Base-by-base conservation (phyloP, 1,284 basidiomycete species). In the Puccinia hordei region DNA sequence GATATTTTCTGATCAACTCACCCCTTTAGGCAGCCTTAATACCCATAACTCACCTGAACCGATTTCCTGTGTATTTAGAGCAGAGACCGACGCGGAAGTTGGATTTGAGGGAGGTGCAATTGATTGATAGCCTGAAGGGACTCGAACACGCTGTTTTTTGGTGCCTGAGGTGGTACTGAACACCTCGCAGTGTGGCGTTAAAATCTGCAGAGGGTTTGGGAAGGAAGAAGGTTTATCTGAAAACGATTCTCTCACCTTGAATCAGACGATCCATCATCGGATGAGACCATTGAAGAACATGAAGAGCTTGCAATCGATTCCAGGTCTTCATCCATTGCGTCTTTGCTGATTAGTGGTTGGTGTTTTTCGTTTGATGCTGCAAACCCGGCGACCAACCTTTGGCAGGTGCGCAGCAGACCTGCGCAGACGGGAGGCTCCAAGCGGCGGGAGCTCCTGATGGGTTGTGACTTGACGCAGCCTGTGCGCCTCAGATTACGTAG, bases 21-120 rank as follows among this genome's bases (percentile, higher is more conserved):
- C 69, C 27, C n/a, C 46, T 44, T 22, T 72, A n/a, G 69, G 69
- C 19, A 72, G 27, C 46, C 69, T 51, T 44, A 72, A 33, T 33
- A 55, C 30, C 69, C 69, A 72, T 35, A 72, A 72, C 27, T 72
- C 69, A 17, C 24, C 46, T 10, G 51, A 44, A 30, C 30, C 27
- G 30, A 51, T 72, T 10, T 72, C 69, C 46, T 72, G 44, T 0
- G 30, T 22, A 13, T 46, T 72, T 15, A 72, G 69, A 35, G 46
- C 49, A 2, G 69, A 72, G 30, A 72, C 46, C 30, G 30, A 41
- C 6, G 41, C 6, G 5, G 68, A 49, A 38, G 15, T 55, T 15
- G 30, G 10, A 30, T 35, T 51, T 1, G 46, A 53, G 24, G 69
- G 30, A 53, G 69, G 69, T 2, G 46, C 46, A 33, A 53, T 27